Conservation (phyloP, 176 grass and related monocot genomes). For the Echinochloa phyllopogon region DNA sequence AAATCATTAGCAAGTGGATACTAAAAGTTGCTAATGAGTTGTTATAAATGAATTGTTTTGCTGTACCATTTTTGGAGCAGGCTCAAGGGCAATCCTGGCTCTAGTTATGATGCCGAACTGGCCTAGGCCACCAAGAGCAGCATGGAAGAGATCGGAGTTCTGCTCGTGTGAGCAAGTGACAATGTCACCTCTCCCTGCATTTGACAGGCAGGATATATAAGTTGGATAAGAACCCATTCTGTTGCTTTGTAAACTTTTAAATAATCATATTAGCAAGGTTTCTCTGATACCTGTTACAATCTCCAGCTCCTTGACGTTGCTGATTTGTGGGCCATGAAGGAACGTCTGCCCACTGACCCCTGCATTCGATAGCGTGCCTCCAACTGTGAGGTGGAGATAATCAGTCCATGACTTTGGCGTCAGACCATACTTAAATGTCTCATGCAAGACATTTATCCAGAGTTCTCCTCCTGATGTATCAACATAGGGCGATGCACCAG, state of each 20-base stretch:
- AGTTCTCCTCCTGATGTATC: constrained; percentile 83
- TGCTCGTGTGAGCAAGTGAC: constrained; percentile 63
- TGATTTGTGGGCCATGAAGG: constrained; percentile 79
- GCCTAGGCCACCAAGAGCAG: constrained; percentile 76
- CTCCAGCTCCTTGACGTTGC: constrained; percentile 81
- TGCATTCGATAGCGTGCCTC: constrained; percentile 79
- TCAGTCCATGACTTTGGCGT: constrained; percentile 90
- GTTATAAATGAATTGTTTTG: constrained; percentile 9
- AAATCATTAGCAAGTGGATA: constrained; percentile 12
- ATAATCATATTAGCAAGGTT: constrained; percentile 28
- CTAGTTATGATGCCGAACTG: constrained; percentile 93
- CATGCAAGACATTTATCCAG: constrained; percentile 78
- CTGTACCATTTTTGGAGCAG: constrained; percentile 59
- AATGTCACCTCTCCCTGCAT: constrained; percentile 73
- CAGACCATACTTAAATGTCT: constrained; percentile 70
- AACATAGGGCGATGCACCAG: constrained; percentile 60
- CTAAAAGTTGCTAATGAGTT: constrained; percentile 17
- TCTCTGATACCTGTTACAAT: constrained; percentile 71
- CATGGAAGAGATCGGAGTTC: constrained; percentile 83
- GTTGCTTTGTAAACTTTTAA: neutral
- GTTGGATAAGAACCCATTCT: constrained; percentile 23
- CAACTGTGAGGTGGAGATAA: constrained; percentile 83
- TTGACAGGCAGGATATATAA: constrained; percentile 24
- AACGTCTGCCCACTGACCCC: constrained; percentile 89
- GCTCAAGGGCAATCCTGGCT: constrained; percentile 79